Evolutionary conservation across 2,329 filamentous ascomycete species (phyloP).

Genomic region (Fusarium praegraminearum): DNA sequence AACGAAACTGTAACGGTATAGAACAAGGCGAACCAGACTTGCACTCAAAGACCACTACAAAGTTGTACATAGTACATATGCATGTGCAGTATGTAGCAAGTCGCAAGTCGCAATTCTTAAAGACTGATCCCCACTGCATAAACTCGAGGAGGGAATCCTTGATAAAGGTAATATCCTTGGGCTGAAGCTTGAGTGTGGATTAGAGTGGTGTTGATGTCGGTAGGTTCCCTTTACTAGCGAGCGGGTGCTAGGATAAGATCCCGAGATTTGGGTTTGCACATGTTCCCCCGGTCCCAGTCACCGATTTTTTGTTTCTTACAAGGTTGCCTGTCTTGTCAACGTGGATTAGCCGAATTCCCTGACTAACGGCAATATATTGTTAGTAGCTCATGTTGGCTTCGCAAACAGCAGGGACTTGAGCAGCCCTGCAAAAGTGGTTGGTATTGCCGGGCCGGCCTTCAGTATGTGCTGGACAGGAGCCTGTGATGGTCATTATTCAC

Average conservation of each 20-base stretch:
- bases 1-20: not conserved
- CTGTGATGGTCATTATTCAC: not conserved
- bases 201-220: conserved; percentile 20
- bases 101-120: not conserved
- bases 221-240: conserved; percentile 22
- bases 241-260: conserved; percentile 34
- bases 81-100: conserved; percentile 4
- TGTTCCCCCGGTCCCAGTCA: conserved; percentile 26
- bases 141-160: conserved; percentile 33
- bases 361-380: conserved; percentile 11
- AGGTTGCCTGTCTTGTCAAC: conserved; percentile 22
- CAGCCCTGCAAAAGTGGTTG: not conserved
- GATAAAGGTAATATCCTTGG: conserved; percentile 42
- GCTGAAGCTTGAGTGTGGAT: conserved; percentile 45
- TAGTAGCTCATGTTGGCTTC: not conserved
- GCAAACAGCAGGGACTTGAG: not conserved
- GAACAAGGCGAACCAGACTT: not conserved
- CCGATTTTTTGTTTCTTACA: conserved; percentile 9
- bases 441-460: not conserved
- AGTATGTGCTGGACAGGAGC: not conserved
- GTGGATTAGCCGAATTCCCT: not conserved
- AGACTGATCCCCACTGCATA: conserved; percentile 29
- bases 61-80: not conserved
- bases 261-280: conserved; percentile 35
- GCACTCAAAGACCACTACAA: conserved; percentile 2